A percentile compares a stretch with the other conserved stretches of the same genome.
Conservation (phyloP, 1,284 basidiomycete species). For the Leccinum pallidistipes region DNA sequence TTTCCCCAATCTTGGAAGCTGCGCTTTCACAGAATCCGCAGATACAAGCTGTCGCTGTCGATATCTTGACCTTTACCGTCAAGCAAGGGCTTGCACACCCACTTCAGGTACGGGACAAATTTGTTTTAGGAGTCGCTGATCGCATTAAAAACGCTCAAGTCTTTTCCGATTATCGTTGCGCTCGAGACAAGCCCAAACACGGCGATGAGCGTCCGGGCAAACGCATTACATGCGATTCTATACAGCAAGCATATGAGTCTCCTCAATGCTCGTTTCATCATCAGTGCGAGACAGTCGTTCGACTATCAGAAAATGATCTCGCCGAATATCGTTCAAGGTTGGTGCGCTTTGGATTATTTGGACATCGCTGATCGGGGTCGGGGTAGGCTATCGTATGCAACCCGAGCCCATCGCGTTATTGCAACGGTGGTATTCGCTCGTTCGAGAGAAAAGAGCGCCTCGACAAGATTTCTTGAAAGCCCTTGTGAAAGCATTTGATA, state of each 20-base stretch:
- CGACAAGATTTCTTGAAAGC: slow-evolving; percentile 87
- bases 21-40: slow-evolving; percentile 69
- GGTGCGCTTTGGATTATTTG: slow-evolving; percentile 3
- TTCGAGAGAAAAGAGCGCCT: slow-evolving; percentile 84
- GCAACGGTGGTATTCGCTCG: slow-evolving; percentile 87
- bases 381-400: slow-evolving; percentile 62
- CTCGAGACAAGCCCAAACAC: slow-evolving; percentile 81
- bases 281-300: slow-evolving; percentile 79
- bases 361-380: not conserved
- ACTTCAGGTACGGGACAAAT: slow-evolving; percentile 57
- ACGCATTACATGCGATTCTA: slow-evolving; percentile 77
- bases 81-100: slow-evolving; percentile 96
- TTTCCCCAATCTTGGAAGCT: slow-evolving; percentile 79
- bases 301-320: slow-evolving; percentile 75
- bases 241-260: slow-evolving; percentile 90
- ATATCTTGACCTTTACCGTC: slow-evolving; percentile 90
- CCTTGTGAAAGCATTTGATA: slow-evolving; percentile 79
- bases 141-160: slow-evolving; percentile 46
- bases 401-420: slow-evolving; percentile 70
- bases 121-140: not conserved
- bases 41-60: slow-evolving; percentile 84
- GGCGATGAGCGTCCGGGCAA: slow-evolving; percentile 71
- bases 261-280: slow-evolving; percentile 81
- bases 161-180: slow-evolving; percentile 90
- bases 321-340: slow-evolving; percentile 51